phyloP scores from a whole-genome alignment of 2,329 filamentous ascomycete species.

The Fusarium oligoseptatum region DNA sequence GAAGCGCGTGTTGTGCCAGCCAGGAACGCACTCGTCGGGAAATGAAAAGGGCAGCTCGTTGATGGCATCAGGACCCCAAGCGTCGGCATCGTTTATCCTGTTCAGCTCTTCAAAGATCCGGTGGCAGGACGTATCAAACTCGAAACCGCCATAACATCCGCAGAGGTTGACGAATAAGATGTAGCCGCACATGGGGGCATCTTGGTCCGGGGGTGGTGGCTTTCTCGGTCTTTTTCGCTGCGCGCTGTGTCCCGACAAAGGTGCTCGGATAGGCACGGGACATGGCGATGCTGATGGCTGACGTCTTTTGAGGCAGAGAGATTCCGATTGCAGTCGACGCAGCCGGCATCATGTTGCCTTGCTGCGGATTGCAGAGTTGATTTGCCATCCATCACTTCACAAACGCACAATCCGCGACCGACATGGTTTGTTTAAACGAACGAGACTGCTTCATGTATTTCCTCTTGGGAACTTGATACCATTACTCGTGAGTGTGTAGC shows the following conservation, averaged over 20 bases:
- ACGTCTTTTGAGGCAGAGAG: conserved; percentile 4
- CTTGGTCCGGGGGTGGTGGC: neutral
- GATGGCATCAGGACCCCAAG: conserved; percentile 41
- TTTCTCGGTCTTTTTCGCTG: conserved; percentile 24
- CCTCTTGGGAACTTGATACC: neutral
- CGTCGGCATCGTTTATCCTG: conserved; percentile 46
- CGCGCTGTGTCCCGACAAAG: conserved; percentile 15
- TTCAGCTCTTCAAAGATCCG: conserved; percentile 44
- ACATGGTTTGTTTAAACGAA: conserved; percentile 12
- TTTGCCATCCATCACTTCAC: conserved; percentile 14
- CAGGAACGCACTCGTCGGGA: conserved; percentile 41
- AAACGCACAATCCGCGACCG: conserved; percentile 1
- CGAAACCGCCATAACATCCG: conserved; percentile 44
- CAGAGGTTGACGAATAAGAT: conserved; percentile 45
- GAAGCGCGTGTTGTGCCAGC: conserved; percentile 45
- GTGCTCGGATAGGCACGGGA: conserved; percentile 13
- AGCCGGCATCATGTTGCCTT: conserved; percentile 17
- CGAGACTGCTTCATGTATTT: conserved; percentile 1
- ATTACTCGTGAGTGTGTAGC: conserved; percentile 31
- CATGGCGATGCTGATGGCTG: conserved; percentile 25
- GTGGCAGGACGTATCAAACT: conserved; percentile 42
- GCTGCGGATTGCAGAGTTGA: neutral
- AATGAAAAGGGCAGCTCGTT: conserved; percentile 44
- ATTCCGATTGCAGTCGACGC: conserved; percentile 12
- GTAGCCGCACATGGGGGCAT: conserved; percentile 48